Evolutionary conservation across 2,329 filamentous ascomycete genomes (phyloP).

Genomic region (Penicillium sclerotigenum): DNA sequence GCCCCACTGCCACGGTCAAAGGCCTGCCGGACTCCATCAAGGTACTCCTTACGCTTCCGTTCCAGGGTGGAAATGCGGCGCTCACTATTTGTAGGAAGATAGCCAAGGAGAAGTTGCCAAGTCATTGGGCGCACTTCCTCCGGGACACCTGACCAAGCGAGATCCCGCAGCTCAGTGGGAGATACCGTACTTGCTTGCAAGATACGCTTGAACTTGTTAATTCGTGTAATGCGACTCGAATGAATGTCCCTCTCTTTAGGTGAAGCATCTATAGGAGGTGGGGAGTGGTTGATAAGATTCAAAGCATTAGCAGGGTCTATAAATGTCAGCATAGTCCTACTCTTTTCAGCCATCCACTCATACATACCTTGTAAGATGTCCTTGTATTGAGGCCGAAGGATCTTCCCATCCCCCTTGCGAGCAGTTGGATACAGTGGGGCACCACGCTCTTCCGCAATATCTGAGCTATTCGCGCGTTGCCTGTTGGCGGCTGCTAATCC

Average conservation of each 20-base stretch:
- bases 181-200: constrained; percentile 89
- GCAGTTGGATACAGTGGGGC: constrained; percentile 79
- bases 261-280: constrained; percentile 68
- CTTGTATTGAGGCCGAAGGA: constrained; percentile 93
- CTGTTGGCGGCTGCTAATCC: constrained; percentile 47
- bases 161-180: constrained; percentile 73
- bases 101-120: constrained; percentile 95
- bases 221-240: constrained; percentile 82
- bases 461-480: constrained; percentile 77
- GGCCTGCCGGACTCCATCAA: constrained; percentile 77
- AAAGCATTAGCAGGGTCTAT: constrained; percentile 82
- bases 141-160: constrained; percentile 92
- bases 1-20: constrained; percentile 55
- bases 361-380: constrained; percentile 73
- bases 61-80: constrained; percentile 85
- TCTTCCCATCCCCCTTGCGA: constrained; percentile 90
- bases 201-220: constrained; percentile 98
- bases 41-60: constrained; percentile 91
- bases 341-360: neutral
- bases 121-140: constrained; percentile 96
- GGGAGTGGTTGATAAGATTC: constrained; percentile 86
- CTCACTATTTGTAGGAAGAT: constrained; percentile 95
- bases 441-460: constrained; percentile 88
- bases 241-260: constrained; percentile 83
- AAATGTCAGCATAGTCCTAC: constrained; percentile 2